Base-by-base conservation (phyloP, 2,329 filamentous ascomycete species). In the Sphaerulina musiva region DNA sequence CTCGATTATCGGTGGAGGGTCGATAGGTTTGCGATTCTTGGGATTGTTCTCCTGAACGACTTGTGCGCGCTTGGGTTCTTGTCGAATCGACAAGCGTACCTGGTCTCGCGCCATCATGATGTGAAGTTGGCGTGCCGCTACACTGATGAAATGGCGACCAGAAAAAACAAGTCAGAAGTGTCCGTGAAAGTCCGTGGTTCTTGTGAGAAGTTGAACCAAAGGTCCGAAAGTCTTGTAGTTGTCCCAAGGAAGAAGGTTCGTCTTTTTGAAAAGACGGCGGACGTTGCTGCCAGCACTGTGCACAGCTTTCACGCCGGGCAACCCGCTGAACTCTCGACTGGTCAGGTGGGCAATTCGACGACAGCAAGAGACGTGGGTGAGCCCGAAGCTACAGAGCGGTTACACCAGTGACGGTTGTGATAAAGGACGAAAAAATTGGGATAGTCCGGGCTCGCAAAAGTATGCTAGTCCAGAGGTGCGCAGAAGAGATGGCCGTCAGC, bases 1-100 rank as follows among this genome's bases (percentile, higher is more conserved):
- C 72, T 92, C 84, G 44, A 95, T 76, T 63, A 95, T 87, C 41
- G 89, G 89, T 10, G 89, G 89, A 48, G 91, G 89, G 68, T 95
- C 89, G 65, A 95, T 82, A 6, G 89, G 88, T 70, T 95, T 95
- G 62, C 89, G 84, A 10, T 59, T 60, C 49, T 62, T 62, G 32
- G 58, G 58, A 46, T 60, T 61, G 53, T 61, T 62, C 50, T 62
- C 60, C 50, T 60, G 60, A 10, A 62, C 60, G 48, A 62, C 56
- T 41, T 62, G 60, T 36, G 60, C 60, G 26, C 56, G 53, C 34
- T 45, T 51, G 8, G 60, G 60, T 54, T 62, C 54, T 47, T 62
- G 60, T 51, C 60, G 56, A 38, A 62, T 55, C 32, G 55, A 46
- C 41, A 62, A 52, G 20, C 42, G 47, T 9, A 54, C 43, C 36